These are phyloP conservation scores for Sphaceloma murrayae DNA, from an alignment of 2,329 filamentous ascomycete genomes.

Conservation along the genomic window DNA sequence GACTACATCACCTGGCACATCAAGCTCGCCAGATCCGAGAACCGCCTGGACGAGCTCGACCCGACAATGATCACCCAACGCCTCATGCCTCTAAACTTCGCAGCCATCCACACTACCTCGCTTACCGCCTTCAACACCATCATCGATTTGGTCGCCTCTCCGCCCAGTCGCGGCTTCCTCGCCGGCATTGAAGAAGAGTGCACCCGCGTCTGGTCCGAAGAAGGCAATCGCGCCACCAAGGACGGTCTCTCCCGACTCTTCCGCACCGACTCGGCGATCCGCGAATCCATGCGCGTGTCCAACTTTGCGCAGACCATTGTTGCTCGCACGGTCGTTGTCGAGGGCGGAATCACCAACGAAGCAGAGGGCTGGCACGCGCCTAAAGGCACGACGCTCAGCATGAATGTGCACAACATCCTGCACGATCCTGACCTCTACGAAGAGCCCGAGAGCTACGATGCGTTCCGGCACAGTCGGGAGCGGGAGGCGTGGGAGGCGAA, in stretches of 20 bases:
- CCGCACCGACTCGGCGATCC: conserved; percentile 25
- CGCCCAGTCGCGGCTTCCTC: conserved; percentile 30
- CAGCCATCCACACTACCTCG: conserved; percentile 50
- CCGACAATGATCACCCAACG: conserved; percentile 42
- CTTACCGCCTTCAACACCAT: conserved; percentile 42
- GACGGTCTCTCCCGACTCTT: conserved; percentile 22
- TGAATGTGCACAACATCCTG: conserved; percentile 23
- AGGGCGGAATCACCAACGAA: conserved; percentile 23
- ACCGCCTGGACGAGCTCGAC: conserved; percentile 36
- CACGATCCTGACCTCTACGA: conserved; percentile 26
- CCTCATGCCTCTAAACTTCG: conserved; percentile 49
- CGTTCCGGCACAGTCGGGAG: conserved; percentile 26
- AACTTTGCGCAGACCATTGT: conserved; percentile 22
- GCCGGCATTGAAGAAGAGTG: conserved; percentile 28
- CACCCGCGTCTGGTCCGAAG: conserved; percentile 19
- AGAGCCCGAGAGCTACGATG: conserved; percentile 25
- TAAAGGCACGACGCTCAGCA: conserved; percentile 21
- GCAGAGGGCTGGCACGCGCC: conserved; percentile 23
- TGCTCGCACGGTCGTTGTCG: conserved; percentile 24
- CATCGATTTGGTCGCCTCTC: conserved; percentile 39
- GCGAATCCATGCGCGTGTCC: conserved; percentile 26
- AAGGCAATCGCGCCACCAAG: conserved; percentile 22
- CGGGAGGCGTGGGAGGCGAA: conserved; percentile 22
- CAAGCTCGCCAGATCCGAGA: conserved; percentile 41
- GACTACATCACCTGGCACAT: conserved; percentile 52